Base-by-base conservation (phyloP, 2,329 filamentous ascomycete genomes). In the Pestalotiopsis sp. region DNA sequence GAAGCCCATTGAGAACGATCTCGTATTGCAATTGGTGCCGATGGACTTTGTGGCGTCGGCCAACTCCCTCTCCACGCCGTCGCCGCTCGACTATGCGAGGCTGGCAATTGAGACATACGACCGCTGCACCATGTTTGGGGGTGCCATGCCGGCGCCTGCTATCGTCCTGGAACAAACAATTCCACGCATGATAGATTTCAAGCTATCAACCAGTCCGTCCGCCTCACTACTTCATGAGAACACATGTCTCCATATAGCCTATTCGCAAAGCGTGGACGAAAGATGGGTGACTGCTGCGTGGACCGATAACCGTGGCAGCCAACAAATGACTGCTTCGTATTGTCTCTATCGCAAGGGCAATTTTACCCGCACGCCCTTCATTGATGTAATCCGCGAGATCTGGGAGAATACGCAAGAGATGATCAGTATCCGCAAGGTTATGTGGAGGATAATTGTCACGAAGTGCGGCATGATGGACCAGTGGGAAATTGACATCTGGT, bases 201-300 rank as follows among this genome's bases (percentile, higher is more conserved):
- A 93, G 76, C 81, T 95, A 2, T 86, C 84, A 1, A 80, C 87
- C 0, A 89, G 87, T 14, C 91, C 92, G 2, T 93, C 92, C 0
- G 87, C 89, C 20, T 92, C 93, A 20, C 82, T 95, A 5, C 83
- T 96, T 66, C 89, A 92, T 67, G 93, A 96, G 76, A 93, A 94
- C 72, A 92, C 90, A 0, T 92, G 92, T 75, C 89, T 97, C 38
- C 93, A 97, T 77, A 83, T 97, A 59, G 92, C 91, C 1, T 97
- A 97, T 75, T 89, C 92, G 2, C 86, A 90, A 67, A 95, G 92
- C 75, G 84, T 91, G 12, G 92, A 95, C 77, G 89, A 91, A 23
- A 84, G 90, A 9, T 97, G 94, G 94, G 82, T 96, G 49, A 91
- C 91, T 13, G 92, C 90, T 5, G 91, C 92, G 0, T 97, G 93